Base-by-base conservation (phyloP, 2,329 filamentous ascomycete species). In the Rhynchosporium secalis region DNA sequence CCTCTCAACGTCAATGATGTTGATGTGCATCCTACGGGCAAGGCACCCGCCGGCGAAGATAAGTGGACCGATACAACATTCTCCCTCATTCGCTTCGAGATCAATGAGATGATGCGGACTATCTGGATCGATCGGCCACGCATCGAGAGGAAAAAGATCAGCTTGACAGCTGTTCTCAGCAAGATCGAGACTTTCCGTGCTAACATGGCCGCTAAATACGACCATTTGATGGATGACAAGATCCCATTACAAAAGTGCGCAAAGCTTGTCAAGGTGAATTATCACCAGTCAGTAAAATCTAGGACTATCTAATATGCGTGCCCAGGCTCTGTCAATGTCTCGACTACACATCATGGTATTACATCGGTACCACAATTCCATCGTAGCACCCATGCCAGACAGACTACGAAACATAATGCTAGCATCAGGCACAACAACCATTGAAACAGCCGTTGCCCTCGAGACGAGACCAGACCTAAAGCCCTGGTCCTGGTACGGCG, bases 1-100 rank as follows among this genome's bases (percentile, higher is more conserved):
- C 90, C 90, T 0, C 76, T 89, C 10, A 91, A 92, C 71, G 83
- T 88, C 63, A 81, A 91, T 64, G 89, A 92, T 66, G 76, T 78
- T 2, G 85, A 88, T 57, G 77, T 92, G n/a, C 78, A 74, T 52
- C 67, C 75, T 5, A 76, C 77, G 2, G 76, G 75, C 1, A 77
- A 79, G 62, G 78, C 84, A 52, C 77, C 69, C 13, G 43, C 58
- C 3, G 56, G 46, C 26, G 65, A 68, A 48, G 78, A 81, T 20
- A 73, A 77, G 46, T 92, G 87, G 80, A 91, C 89, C 0, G 85
- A 88, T 48, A 85, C 85, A 73, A 88, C 89, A 2, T 79, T 90
- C 38, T 78, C 83, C 1, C 79, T 88, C 8, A 87, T 92, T 68
- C 83, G 89, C 1, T 88, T 90, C 66, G 88, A 92, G 72, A 84